Evolutionary conservation across 331 rosid species (phyloP), one percentile per base, ranked within the genome.

Genomic region (Malus hybrid): DNA sequence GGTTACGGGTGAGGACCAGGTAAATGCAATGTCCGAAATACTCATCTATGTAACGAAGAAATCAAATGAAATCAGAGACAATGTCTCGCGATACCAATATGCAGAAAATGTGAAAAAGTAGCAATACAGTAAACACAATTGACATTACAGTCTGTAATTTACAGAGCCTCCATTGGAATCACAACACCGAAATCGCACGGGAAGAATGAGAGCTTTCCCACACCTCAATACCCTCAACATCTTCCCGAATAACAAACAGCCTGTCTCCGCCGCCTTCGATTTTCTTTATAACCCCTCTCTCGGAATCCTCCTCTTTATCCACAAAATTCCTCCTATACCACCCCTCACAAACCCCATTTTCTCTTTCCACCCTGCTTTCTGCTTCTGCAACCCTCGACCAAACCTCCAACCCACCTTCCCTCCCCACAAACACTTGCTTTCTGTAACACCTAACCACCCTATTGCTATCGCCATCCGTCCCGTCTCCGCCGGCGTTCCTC

Each of bases 261-360:
- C 98, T 88, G 67, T 93, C 75, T 18, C 96, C 97, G n/a, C 97
- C 97, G 27, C 98, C 93, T 80, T 93, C 97, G 46, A 93, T 90
- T 75, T 82, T 84, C 85, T 68, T 84, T 60, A 93, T 90, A 69
- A 81, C 69, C 72, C 98, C 97, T 83, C 86, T 86, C 87, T 87
- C 85, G 0, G 86, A 88, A 81, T 90, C 84, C 79, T 83, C 89
- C 62, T 16, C 85, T 70, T 88, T 90, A 70, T 93, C 96, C 76
- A 91, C 89, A 70, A 84, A 93, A 84, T 93, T 91, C 82, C 94
- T 88, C 72, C 91, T 86, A 65, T 84, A 89, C 70, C 87, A 80
- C 7, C 81, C 84, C 50, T 77, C 84, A 63, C 69, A 76, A 13
- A 39, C 74, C 70, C 54, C 90, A 18, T 62, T 77, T 10, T 69